These are phyloP conservation scores for Backusella psychrophila DNA, from an alignment of 192 early-diverging fungal species.

Conservation along the genomic window DNA sequence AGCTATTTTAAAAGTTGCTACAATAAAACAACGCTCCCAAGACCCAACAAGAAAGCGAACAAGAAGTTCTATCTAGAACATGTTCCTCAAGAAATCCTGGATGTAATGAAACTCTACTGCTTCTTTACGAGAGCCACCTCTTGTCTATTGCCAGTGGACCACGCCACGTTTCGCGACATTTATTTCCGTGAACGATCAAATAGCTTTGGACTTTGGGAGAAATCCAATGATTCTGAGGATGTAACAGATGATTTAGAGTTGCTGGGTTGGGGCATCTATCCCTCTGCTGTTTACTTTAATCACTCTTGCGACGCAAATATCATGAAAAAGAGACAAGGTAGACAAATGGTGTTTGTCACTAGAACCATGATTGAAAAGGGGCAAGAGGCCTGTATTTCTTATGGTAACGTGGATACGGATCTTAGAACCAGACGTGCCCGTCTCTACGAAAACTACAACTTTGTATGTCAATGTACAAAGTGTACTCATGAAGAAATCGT, in stretches of 20 bases:
- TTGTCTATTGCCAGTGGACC: constrained; percentile 22
- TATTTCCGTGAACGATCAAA: constrained; percentile 66
- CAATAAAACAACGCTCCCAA: background rate
- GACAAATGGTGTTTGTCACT: constrained; percentile 51
- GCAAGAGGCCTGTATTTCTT: constrained; percentile 63
- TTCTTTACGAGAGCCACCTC: constrained; percentile 9
- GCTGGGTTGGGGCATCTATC: constrained; percentile 59
- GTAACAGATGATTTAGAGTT: constrained; percentile 43
- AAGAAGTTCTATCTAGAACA: background rate
- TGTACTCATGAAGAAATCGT: constrained; percentile 46
- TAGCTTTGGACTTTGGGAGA: constrained; percentile 68
- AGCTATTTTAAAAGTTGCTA: constrained; percentile 9
- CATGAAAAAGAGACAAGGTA: constrained; percentile 40
- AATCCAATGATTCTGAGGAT: constrained; percentile 25
- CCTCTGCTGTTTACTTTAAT: constrained; percentile 65
- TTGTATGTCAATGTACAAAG: constrained; percentile 53
- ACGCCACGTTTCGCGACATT: constrained; percentile 47
- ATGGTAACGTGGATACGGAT: constrained; percentile 51
- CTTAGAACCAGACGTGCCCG: constrained; percentile 40
- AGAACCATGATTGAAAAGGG: constrained; percentile 38
- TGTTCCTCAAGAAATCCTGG: constrained; percentile 7
- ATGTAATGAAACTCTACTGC: constrained; percentile 11
- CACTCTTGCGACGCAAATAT: constrained; percentile 65
- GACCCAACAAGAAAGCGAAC: background rate
- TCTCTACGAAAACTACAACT: constrained; percentile 59